Conservation (phyloP, 257 asterid species). For the Solanum virginianum region DNA sequence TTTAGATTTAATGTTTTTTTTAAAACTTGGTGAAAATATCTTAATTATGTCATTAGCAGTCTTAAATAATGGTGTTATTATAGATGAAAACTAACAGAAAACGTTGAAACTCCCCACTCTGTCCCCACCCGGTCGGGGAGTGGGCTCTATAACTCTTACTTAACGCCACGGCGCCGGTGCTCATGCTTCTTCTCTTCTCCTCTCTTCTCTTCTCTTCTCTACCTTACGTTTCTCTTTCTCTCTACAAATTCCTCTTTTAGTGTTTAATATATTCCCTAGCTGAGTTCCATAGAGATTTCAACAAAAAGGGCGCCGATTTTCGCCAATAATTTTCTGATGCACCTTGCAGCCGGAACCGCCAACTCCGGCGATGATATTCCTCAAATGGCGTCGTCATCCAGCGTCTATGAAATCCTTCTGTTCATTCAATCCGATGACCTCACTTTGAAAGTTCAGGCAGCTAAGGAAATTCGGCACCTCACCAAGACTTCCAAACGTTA, state of each 20-base stretch:
- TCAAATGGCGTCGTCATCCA: conserved; percentile 16
- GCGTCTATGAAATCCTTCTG: conserved; percentile 33
- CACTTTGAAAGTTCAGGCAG: conserved; percentile 43
- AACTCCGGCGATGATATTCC: conserved; percentile 16
- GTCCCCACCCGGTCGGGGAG: background rate
- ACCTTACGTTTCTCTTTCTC: background rate
- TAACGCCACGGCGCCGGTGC: background rate
- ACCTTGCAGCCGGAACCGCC: background rate
- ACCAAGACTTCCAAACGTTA: conserved; percentile 76
- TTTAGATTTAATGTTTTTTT: too few species aligned
- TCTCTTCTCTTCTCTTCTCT: background rate
- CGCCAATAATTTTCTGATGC: background rate
- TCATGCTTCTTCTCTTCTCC: background rate
- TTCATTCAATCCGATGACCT: conserved; percentile 46
- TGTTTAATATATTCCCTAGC: too few species aligned
- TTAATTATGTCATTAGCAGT: background rate
- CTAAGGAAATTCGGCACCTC: conserved; percentile 74
- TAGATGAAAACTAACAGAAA: background rate
- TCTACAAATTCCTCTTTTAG: background rate
- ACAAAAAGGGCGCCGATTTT: background rate
- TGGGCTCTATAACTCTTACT: background rate
- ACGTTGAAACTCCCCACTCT: background rate
- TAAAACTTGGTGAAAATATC: too few species aligned
- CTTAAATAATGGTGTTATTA: background rate
- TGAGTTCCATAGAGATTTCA: too few species aligned